Conservation (phyloP, 805 yeast genomes). For the Ogataea nonfermentans region DNA sequence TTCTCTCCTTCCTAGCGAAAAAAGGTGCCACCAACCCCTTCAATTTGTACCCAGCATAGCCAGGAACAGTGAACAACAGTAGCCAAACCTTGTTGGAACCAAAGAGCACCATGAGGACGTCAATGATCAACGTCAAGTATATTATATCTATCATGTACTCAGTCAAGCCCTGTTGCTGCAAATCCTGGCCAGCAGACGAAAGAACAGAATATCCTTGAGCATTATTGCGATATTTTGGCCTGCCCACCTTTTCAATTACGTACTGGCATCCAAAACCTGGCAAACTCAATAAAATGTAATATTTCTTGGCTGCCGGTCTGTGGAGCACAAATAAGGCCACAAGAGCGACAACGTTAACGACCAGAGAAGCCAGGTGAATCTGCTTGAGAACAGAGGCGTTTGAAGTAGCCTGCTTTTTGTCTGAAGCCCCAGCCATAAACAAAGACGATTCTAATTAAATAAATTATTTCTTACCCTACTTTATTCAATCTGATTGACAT, state of each 20-base stretch:
- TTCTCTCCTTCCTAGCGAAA: conserved; percentile 22
- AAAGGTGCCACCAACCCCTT: conserved; percentile 37
- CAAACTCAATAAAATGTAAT: conserved; percentile 40
- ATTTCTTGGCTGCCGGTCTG: conserved; percentile 46
- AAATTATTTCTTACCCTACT: conserved; percentile 10
- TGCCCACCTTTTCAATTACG: conserved; percentile 55
- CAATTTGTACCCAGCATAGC: conserved; percentile 48
- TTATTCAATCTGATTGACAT: conserved; percentile 3
- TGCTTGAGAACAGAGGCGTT: conserved; percentile 32
- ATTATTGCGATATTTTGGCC: conserved; percentile 48
- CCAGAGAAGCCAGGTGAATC: conserved; percentile 35
- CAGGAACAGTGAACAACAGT: conserved; percentile 50
- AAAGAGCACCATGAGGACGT: conserved; percentile 48
- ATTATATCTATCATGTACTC: conserved; percentile 72
- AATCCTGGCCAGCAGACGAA: conserved; percentile 56
- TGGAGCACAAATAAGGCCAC: conserved; percentile 36
- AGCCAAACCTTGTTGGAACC: conserved; percentile 65
- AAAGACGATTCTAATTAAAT: conserved; percentile 1
- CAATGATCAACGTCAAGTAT: conserved; percentile 61
- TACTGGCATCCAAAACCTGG: conserved; percentile 48
- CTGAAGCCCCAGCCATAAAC: conserved; percentile 39
- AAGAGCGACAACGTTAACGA: conserved; percentile 42
- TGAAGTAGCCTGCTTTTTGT: conserved; percentile 36
- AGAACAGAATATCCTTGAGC: conserved; percentile 41
- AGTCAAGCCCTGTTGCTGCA: conserved; percentile 59